phyloP scores from a whole-genome alignment of 768 basidiomycete genomes.

The Peribolospora kevripleyi region DNA sequence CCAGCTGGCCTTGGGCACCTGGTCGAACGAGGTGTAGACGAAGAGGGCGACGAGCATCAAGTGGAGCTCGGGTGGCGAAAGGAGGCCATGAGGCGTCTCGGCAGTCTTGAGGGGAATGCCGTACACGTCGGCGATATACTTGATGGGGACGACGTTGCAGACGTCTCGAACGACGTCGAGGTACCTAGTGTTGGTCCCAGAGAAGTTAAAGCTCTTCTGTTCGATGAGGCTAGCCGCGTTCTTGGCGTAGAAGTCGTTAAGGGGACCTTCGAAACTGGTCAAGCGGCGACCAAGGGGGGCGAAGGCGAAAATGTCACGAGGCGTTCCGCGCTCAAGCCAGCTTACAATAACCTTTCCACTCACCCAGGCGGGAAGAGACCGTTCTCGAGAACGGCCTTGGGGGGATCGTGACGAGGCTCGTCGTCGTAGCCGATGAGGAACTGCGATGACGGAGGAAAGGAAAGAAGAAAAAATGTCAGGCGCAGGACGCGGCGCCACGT shows the following conservation, averaged over 20 bases:
- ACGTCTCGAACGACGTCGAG: slow-evolving; percentile 45
- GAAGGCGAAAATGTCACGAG: no score
- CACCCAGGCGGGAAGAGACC: background rate
- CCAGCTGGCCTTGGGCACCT: slow-evolving; percentile 3
- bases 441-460: background rate
- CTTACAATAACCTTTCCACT: background rate
- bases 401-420: background rate
- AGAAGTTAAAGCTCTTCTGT: slow-evolving; percentile 20
- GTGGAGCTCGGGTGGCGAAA: slow-evolving; percentile 2
- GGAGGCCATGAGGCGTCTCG: slow-evolving; percentile 3
- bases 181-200: slow-evolving; percentile 16
- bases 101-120: slow-evolving; percentile 5
- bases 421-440: background rate
- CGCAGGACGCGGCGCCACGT: no score
- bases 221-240: slow-evolving; percentile 10
- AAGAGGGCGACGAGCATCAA: background rate
- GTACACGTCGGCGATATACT: background rate
- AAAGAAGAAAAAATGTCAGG: no score
- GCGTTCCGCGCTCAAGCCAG: background rate
- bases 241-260: slow-evolving; percentile 9
- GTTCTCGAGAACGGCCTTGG: background rate
- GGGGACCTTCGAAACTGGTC: background rate
- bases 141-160: slow-evolving; percentile 34
- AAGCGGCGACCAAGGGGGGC: background rate
- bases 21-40: background rate